phyloP scores from a whole-genome alignment of 768 basidiomycete genomes.

The Phylloporus sp. region DNA sequence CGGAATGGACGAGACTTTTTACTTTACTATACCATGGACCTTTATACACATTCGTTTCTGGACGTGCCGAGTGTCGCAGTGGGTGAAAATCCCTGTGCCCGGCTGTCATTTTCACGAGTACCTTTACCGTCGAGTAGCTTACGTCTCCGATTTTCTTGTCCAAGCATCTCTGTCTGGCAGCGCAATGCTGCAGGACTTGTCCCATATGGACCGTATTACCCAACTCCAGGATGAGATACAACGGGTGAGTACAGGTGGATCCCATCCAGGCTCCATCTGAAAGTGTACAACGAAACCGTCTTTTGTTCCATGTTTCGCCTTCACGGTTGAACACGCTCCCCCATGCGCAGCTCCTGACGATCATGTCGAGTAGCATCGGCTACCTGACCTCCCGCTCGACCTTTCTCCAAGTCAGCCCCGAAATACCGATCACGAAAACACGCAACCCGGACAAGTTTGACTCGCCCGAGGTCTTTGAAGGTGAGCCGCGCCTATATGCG shows the following conservation, averaged over 20 bases:
- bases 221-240: conserved; percentile 95
- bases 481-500: too few species aligned
- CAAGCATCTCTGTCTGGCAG: conserved; percentile 33
- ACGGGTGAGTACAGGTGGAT: conserved; percentile 43
- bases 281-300: background rate
- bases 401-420: conserved; percentile 71
- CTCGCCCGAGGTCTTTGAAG: conserved; percentile 68
- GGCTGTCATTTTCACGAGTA: conserved; percentile 1
- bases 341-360: conserved; percentile 64
- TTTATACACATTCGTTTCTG: background rate
- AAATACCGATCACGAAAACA: conserved; percentile 81
- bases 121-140: conserved; percentile 5
- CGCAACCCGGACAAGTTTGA: conserved; percentile 70
- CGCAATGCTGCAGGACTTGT: conserved; percentile 88
- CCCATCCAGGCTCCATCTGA: conserved; percentile 5
- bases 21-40: background rate
- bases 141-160: conserved; percentile 13
- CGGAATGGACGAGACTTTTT: background rate
- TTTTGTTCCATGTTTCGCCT: background rate
- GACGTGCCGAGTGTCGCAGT: background rate
- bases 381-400: conserved; percentile 75
- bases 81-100: background rate
- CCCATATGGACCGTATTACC: conserved; percentile 94
- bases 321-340: background rate
- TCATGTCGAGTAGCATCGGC: conserved; percentile 78